Evolutionary conservation across 163 green algal species (phyloP), one percentile per base, ranked within the genome.

Genomic region (Scenedesmus sp.): DNA sequence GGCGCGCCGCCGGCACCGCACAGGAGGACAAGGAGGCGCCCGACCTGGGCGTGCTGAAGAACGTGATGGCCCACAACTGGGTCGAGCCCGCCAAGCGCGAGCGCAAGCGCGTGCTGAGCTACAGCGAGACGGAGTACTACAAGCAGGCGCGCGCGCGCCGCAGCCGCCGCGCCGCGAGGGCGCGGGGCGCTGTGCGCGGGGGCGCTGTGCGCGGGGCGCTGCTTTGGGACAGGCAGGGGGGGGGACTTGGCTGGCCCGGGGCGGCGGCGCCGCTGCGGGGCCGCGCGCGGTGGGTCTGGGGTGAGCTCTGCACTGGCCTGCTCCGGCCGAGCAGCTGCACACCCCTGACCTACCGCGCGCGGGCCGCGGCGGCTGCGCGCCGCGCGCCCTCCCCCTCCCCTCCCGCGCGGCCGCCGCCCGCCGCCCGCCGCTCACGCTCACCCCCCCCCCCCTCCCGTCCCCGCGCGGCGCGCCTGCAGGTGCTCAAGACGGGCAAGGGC

Each of bases 31-130:
- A 83, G 31, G 77, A 73, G 22, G 34, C 60, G 54, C 64, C 78
- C 51, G 58, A 70, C 62, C 56, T 70, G 58, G 60, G 45, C 60
- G 64, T 78, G 39, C 51, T 96, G 24, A 94, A 94, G 73, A 85
- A 92, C 73, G 82, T 89, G 66, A 91, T 95, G 62, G 84, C 83
- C 31, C 86, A 90, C 79, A 97, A 98, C 89, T 99, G 96, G 96
- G 91, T 99, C 14, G 95, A 98, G 79, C 96, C 96, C 11, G 90
- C 92, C 66, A 97, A 98, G 91, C 91, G 96, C 63, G 93, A 99
- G 88, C 93, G 96, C 83, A 99, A 99, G 91, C 85, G 91, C 39
- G 42, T 85, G 72, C 77, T 88, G 48, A 94, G 93, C 77, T 95
- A 90, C 86, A 89, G 77, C 75, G 90, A 92, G 77, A 53, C 77